phyloP scores from a whole-genome alignment of 495 filamentous ascomycete genomes.

The Amphirosellinia nigrospora region DNA sequence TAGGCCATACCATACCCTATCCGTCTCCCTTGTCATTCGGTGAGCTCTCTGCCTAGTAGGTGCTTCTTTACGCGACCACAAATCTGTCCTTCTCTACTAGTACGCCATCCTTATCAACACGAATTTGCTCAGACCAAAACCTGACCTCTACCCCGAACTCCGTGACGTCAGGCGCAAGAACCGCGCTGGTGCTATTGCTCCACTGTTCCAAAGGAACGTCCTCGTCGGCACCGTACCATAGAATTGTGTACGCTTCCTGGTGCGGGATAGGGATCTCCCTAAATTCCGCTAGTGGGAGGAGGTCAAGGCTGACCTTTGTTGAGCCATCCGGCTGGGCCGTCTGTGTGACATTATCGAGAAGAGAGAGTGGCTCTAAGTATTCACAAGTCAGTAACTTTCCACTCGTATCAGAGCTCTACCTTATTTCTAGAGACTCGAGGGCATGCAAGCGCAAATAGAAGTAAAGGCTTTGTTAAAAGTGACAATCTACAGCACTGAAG shows the following conservation, averaged over 20 bases:
- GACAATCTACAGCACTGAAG: background rate
- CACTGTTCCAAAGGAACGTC: constrained; percentile 26
- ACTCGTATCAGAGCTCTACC: background rate
- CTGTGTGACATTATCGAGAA: constrained; percentile 35
- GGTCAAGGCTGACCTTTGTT: constrained; percentile 30
- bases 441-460: background rate
- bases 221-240: constrained; percentile 35
- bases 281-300: constrained; percentile 34
- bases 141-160: constrained; percentile 34
- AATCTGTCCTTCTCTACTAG: constrained; percentile 31
- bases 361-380: constrained; percentile 10
- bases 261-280: constrained; percentile 28
- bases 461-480: background rate
- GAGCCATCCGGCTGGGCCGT: constrained; percentile 23
- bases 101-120: constrained; percentile 25
- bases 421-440: background rate
- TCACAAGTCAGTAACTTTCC: background rate
- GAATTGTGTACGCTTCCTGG: constrained; percentile 31
- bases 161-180: constrained; percentile 19
- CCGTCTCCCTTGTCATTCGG: background rate
- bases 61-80: constrained; percentile 1
- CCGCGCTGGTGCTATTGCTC: constrained; percentile 33
- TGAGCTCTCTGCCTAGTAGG: background rate
- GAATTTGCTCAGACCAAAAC: constrained; percentile 34
- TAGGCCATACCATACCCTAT: no score